A percentile compares a stretch with the other conserved stretches of the same genome.
Evolutionary conservation across 441 rosid genomes (phyloP).

Genomic region (Erodium texanum): DNA sequence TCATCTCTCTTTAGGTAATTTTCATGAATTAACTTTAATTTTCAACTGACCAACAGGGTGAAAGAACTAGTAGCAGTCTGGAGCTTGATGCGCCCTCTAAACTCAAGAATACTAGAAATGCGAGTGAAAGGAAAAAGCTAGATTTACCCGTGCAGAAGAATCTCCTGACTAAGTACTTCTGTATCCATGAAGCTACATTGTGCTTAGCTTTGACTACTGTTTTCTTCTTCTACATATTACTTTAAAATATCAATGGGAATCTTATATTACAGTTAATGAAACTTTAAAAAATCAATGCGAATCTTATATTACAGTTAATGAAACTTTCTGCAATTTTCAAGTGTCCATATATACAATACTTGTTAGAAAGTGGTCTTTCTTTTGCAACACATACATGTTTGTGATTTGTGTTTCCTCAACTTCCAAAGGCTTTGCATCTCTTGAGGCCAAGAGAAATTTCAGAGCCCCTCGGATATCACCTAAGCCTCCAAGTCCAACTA

Average conservation of each 20-base stretch:
- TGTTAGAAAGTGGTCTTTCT: neutral
- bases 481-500: constrained; percentile 29
- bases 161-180: constrained; percentile 79
- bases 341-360: neutral
- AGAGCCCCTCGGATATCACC: constrained; percentile 61
- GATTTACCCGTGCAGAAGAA: constrained; percentile 93
- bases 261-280: neutral
- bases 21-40: neutral
- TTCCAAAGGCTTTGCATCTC: constrained; percentile 66
- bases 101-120: constrained; percentile 37
- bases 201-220: neutral
- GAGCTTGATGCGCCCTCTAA: constrained; percentile 21
- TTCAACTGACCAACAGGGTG: constrained; percentile 37
- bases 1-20: neutral
- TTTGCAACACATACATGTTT: neutral
- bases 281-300: neutral
- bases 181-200: constrained; percentile 50
- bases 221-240: neutral
- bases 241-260: neutral
- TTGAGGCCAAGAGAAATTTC: constrained; percentile 78
- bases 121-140: constrained; percentile 54
- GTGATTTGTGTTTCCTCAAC: constrained; percentile 37
- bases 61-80: constrained; percentile 25
- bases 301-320: neutral
- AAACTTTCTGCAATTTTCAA: neutral